Evolutionary conservation across 257 asterid species (phyloP), one percentile per base, ranked within the genome.

Genomic region (Fraxinus anomala): DNA sequence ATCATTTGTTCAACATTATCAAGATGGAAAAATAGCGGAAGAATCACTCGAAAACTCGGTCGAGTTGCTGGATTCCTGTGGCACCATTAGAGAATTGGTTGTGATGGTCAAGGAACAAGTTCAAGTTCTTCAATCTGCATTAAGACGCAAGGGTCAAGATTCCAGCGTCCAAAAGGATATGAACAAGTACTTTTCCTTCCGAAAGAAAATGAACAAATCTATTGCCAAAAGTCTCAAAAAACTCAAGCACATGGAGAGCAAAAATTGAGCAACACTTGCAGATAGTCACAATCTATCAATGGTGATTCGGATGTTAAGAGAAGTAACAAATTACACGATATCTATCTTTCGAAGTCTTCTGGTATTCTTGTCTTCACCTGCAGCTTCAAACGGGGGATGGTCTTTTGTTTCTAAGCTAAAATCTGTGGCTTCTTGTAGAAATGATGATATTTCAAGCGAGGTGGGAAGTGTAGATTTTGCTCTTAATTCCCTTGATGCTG

Each of bases 61-160:
- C 6, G 90, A 84, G 80, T 73, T 89, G 34, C 85, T 94, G 3
- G 98, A 94, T 68, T 89, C 91, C 0, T 92, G 97, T 83, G 85
- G 78, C 36, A 39, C 59, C 4, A 78, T 92, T 21, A 79, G 80
- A 23, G 93, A 91, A 5, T 69, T 92, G 36, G 82, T 76, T 13
- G 82, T 66, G 26, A 77, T 40, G 77, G 79, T 91, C 21, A 88
- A 76, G 67, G 91, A 89, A 73, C 81, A 76, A 66, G 85, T 82
- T 0, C 93, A 78, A 49, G 78, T 78, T 30, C 92, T 92, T 26
- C 93, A 94, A 75, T 94, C 98, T 4, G 89, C 97, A 0, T 33
- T 94, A 12, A 76, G 97, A 7, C 85, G 97, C 23, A 94, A 89
- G 83, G 88, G 89, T 13, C 84, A 77, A 0, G 87, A 84, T 67